These are phyloP conservation scores for Tieghemostelium lacteum DNA, from an alignment of 78 protist genomes.

Conservation along the genomic window DNA sequence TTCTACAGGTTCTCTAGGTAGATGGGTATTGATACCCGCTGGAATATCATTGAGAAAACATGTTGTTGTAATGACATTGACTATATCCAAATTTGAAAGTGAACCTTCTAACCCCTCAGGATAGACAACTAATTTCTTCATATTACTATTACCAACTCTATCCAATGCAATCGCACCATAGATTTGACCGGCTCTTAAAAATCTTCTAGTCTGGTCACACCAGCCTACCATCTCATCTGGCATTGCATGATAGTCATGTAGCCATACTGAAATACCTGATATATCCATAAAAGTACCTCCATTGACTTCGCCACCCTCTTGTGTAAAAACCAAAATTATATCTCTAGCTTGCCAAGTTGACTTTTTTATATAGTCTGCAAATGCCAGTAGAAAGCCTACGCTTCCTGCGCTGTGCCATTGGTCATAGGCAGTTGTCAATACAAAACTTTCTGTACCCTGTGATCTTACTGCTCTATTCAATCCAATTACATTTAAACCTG, in stretches of 20 bases:
- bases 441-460: conserved; percentile 66
- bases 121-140: conserved; percentile 47
- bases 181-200: conserved; percentile 33
- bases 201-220: neutral
- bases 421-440: conserved; percentile 56
- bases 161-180: conserved; percentile 67
- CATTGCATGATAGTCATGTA: conserved; percentile 24
- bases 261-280: conserved; percentile 63
- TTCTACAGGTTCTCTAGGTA: conserved; percentile 8
- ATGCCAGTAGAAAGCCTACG: conserved; percentile 59
- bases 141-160: conserved; percentile 31
- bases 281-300: conserved; percentile 66
- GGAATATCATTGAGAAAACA: conserved; percentile 66
- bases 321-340: conserved; percentile 38
- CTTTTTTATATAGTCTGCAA: conserved; percentile 21
- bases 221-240: conserved; percentile 2
- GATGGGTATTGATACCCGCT: conserved; percentile 45
- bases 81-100: conserved; percentile 46
- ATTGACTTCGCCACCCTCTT: conserved; percentile 64
- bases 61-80: conserved; percentile 55
- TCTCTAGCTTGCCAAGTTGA: conserved; percentile 62
- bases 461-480: conserved; percentile 34
- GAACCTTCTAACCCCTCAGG: conserved; percentile 65
- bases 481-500: conserved; percentile 68
- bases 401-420: conserved; percentile 68